Percentiles rank a stretch among this genome's conserved stretches.
phyloP scores from a whole-genome alignment of 306 rosid genomes.

The Citrullus mucosospermus region DNA sequence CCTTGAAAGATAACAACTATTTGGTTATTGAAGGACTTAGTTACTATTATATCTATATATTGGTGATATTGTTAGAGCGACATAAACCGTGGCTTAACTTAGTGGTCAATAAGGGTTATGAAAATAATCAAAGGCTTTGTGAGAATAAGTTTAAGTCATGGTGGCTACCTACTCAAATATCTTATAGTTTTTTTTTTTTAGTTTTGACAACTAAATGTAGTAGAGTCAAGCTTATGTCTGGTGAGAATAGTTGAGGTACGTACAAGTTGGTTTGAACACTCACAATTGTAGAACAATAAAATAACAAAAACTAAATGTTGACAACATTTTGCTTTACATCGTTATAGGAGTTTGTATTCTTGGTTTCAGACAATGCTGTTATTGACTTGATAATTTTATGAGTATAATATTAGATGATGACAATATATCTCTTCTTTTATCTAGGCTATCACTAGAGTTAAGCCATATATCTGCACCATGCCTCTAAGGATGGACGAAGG shows the following conservation, averaged over 20 bases:
- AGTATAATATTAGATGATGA: background rate
- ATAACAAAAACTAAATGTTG: too few relatives aligned
- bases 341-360: background rate
- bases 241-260: too few relatives aligned
- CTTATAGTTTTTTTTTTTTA: too few relatives aligned
- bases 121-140: too few relatives aligned
- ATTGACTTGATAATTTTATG: background rate
- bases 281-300: too few relatives aligned
- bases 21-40: background rate
- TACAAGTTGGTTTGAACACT: too few relatives aligned
- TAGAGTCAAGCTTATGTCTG: too few relatives aligned
- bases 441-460: conserved; percentile 71
- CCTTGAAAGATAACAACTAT: background rate
- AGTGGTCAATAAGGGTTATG: too few relatives aligned
- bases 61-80: background rate
- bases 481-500: conserved; percentile 85
- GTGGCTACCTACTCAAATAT: too few relatives aligned
- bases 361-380: background rate
- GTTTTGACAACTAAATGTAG: too few relatives aligned
- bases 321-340: background rate
- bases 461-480: conserved; percentile 92
- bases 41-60: background rate
- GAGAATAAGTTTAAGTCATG: too few relatives aligned
- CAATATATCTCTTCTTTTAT: conserved; percentile 8
- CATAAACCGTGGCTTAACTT: background rate